phyloP scores from a whole-genome alignment of 2,329 filamentous ascomycete species.

The Corinectria fuckeliana region DNA sequence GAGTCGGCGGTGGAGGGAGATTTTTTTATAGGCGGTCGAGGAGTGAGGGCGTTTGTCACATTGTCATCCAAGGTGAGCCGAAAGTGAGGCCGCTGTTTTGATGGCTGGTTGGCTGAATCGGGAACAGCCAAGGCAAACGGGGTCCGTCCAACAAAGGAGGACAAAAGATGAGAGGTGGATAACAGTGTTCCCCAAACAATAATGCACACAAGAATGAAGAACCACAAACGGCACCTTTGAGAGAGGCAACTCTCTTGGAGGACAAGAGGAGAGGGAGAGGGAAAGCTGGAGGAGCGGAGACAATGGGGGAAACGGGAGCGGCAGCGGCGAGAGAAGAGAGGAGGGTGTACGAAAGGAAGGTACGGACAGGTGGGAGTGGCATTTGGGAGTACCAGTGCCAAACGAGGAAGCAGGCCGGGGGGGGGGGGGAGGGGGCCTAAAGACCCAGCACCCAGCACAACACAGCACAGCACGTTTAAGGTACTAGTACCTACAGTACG shows the following conservation, averaged over 20 bases:
- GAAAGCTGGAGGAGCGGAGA: slow-evolving; percentile 43
- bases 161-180: slow-evolving; percentile 23
- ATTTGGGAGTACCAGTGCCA: slow-evolving; percentile 31
- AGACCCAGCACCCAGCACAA: slow-evolving; percentile 22
- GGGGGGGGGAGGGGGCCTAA: slow-evolving; percentile 26
- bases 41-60: slow-evolving; percentile 34
- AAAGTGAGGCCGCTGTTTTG: slow-evolving; percentile 37
- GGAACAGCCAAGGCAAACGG: slow-evolving; percentile 24
- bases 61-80: slow-evolving; percentile 36
- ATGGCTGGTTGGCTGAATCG: slow-evolving; percentile 24
- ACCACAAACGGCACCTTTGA: slow-evolving; percentile 31
- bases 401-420: slow-evolving; percentile 38
- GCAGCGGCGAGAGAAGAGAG: slow-evolving; percentile 37
- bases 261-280: slow-evolving; percentile 37
- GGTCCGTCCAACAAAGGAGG: slow-evolving; percentile 28
- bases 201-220: slow-evolving; percentile 29
- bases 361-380: slow-evolving; percentile 32
- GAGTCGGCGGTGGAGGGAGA: slow-evolving; percentile 6
- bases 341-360: slow-evolving; percentile 37
- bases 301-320: slow-evolving; percentile 41
- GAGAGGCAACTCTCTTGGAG: slow-evolving; percentile 40
- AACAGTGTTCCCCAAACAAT: slow-evolving; percentile 30
- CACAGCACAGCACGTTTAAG: background rate
- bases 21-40: slow-evolving; percentile 22
- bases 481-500: slow-evolving; percentile 17